Percentiles rank a stretch among this genome's conserved stretches.
Conservation (phyloP, 257 asterid genomes). For the Lantana camara region DNA sequence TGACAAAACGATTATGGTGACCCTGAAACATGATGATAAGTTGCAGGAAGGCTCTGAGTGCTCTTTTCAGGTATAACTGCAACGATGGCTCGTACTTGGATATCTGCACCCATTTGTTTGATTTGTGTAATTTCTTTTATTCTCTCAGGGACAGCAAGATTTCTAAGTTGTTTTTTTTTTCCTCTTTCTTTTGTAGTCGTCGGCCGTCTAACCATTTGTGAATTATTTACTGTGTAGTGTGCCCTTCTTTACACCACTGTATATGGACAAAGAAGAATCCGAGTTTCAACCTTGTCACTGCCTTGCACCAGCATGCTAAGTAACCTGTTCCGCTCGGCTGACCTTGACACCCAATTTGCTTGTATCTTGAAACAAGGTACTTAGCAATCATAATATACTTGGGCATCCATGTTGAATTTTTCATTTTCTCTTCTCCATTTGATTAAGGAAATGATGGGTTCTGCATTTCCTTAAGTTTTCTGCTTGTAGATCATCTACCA, state of each 20-base stretch:
- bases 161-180: background rate
- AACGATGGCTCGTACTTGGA: conserved; percentile 7
- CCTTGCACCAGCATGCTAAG: conserved; percentile 93
- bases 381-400: conserved; percentile 19
- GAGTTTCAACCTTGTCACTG: conserved; percentile 90
- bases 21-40: conserved; percentile 93
- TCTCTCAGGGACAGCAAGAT: conserved; percentile 9
- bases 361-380: conserved; percentile 91
- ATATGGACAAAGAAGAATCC: conserved; percentile 95
- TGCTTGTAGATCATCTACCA: conserved; percentile 6
- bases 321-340: conserved; percentile 94
- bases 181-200: background rate
- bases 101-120: conserved; percentile 9
- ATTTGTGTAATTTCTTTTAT: background rate
- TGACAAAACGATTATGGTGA: conserved; percentile 95
- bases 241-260: conserved; percentile 97
- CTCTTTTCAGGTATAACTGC: conserved; percentile 79
- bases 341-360: conserved; percentile 90
- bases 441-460: background rate
- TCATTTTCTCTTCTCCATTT: background rate
- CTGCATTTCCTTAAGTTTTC: conserved; percentile 12
- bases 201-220: conserved; percentile 29
- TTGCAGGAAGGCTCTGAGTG: conserved; percentile 97
- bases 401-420: conserved; percentile 3
- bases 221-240: conserved; percentile 54